Evolutionary conservation across 169 alveolate species (phyloP), one percentile per base, ranked within the genome.

Genomic region (Cryptosporidium sp.): DNA sequence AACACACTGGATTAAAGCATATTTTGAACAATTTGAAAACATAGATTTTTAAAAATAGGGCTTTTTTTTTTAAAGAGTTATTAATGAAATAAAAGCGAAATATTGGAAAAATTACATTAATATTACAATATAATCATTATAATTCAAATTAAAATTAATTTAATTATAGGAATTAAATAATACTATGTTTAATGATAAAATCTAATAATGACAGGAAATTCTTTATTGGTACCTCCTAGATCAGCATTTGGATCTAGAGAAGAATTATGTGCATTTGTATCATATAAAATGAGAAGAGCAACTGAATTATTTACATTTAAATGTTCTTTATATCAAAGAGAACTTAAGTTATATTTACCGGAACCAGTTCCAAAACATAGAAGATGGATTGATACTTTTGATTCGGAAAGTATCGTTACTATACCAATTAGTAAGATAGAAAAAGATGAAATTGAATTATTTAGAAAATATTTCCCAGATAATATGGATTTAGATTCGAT

Each of bases 331-430:
- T 80, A 80, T 60, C 89, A 80, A 62, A 80, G 89, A 37, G 89
- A 80, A 31, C 68, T 80, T 21, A 80, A 80, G 39, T 48, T 80
- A 48, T 80, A 80, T 65, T 37, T 80, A 21, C 89, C 89, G 3
- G 89, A 80, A 33, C 89, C 89, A 9, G 89, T 80, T 16, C 89
- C 89, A n/a, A 80, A 80, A 42, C 89, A 80, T 26, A 80, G 89
- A 62, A 80, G 89, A 48, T 80, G 89, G 89, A 80, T 80, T 18
- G 89, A 80, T 48, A 80, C 89, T 18, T 80, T 80, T 80, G 89
- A 80, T 29, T 80, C 89, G 42, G 89, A 80, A 37, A 80, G 89
- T 65, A 80, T 80, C 14, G 89, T 80, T 2, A 60, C 75, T 3
- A 80, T 80, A 80, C 89, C 89, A 61, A 44, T 80, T 14, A 80